These are phyloP conservation scores for Phialophora macrospora DNA, from an alignment of 2,329 filamentous ascomycete species.

Conservation along the genomic window DNA sequence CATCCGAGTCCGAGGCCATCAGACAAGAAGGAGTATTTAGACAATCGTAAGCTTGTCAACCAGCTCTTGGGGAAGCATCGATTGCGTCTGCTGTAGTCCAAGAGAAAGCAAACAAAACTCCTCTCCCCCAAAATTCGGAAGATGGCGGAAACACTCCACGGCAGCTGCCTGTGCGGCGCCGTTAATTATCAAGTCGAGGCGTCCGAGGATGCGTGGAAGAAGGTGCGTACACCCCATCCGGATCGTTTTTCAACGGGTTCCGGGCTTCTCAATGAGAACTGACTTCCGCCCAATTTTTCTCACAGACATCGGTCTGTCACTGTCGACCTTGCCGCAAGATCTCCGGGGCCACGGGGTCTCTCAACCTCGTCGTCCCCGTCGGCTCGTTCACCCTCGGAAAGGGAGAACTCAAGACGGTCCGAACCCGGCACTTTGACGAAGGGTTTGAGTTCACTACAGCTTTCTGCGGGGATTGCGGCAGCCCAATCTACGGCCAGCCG, in stretches of 20 bases:
- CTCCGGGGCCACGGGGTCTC: constrained; percentile 10
- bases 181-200: constrained; percentile 1
- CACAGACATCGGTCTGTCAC: constrained; percentile 20
- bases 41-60: not conserved
- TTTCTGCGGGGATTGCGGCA: constrained; percentile 23
- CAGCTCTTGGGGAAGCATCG: not conserved
- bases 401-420: constrained; percentile 9
- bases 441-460: constrained; percentile 18
- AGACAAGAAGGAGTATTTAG: not conserved
- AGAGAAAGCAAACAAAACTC: not conserved
- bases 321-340: constrained; percentile 26
- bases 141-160: not conserved
- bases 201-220: constrained; percentile 3
- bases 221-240: not conserved
- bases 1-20: not conserved
- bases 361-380: constrained; percentile 14
- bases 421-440: constrained; percentile 22
- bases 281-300: too few relatives aligned
- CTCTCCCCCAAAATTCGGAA: not conserved
- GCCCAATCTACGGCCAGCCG: constrained; percentile 20
- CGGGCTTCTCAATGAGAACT: not conserved
- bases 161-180: constrained; percentile 12
- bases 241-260: not conserved
- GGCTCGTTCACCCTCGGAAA: constrained; percentile 6
- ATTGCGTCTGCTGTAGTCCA: not conserved